Conservation (phyloP, 1,139 yeast species). For the Sugiyamaella japonica region DNA sequence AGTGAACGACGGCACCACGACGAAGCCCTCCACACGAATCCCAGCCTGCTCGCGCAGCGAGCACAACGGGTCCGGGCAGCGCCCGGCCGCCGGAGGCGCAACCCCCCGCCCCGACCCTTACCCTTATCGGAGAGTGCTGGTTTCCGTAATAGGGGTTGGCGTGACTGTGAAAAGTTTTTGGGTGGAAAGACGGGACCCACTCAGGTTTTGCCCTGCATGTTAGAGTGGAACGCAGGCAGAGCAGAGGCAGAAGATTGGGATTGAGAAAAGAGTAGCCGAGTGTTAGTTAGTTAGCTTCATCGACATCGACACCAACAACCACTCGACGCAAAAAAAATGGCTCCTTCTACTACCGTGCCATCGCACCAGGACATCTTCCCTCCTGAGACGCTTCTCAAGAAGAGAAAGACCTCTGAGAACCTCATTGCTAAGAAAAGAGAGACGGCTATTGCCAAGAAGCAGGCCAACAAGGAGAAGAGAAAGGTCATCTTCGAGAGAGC, state of each 20-base stretch:
- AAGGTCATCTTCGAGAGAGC: constrained; percentile 95
- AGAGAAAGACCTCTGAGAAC: constrained; percentile 70
- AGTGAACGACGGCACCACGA: too few relatives aligned
- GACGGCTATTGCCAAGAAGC: constrained; percentile 66
- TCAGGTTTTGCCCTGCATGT: constrained; percentile 1
- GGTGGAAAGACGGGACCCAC: background rate
- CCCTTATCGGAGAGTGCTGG: background rate
- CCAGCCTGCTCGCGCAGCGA: background rate
- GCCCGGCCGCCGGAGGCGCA: background rate
- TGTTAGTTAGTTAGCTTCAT: constrained; percentile 3
- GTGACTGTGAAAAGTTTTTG: constrained; percentile 4
- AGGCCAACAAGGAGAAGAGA: constrained; percentile 94
- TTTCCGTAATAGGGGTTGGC: background rate
- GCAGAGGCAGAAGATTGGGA: background rate
- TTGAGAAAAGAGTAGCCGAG: background rate
- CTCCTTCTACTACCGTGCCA: constrained; percentile 34
- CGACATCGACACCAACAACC: background rate
- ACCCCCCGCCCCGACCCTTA: background rate
- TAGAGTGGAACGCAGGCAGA: too few relatives aligned
- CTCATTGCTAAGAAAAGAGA: constrained; percentile 47
- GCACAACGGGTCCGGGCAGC: background rate
- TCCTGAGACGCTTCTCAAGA: constrained; percentile 98
- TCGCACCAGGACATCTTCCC: constrained; percentile 42
- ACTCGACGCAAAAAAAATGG: constrained; percentile 25
- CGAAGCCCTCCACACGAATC: background rate